Conservation (phyloP, 306 rosid species). For the Prunus fruticosa region DNA sequence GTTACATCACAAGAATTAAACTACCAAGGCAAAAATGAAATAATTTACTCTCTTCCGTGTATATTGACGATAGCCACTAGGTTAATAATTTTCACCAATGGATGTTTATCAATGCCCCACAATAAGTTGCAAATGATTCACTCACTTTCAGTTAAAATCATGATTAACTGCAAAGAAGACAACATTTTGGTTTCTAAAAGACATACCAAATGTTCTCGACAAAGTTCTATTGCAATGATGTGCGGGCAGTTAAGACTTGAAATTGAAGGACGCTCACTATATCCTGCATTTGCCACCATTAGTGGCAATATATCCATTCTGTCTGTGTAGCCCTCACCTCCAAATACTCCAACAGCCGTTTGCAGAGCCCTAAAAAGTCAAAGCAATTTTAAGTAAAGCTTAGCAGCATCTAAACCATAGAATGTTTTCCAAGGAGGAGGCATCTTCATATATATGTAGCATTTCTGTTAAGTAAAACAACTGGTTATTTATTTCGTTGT, state of each 20-base stretch:
- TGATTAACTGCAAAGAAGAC: neutral
- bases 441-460: neutral
- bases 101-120: slow-evolving; percentile 2
- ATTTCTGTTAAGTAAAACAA: neutral
- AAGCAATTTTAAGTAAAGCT: slow-evolving; percentile 3
- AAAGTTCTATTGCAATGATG: slow-evolving; percentile 39
- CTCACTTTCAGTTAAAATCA: neutral
- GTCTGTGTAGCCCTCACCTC: slow-evolving; percentile 41
- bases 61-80: slow-evolving; percentile 1
- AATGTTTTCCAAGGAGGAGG: neutral
- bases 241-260: slow-evolving; percentile 47
- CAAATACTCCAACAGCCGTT: slow-evolving; percentile 54
- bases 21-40: neutral
- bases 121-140: neutral
- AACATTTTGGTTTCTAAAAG: neutral
- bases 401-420: slow-evolving; percentile 11
- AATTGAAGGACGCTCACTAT: slow-evolving; percentile 35
- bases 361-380: slow-evolving; percentile 41
- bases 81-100: neutral
- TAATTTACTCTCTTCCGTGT: neutral
- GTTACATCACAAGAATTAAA: neutral
- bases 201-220: slow-evolving; percentile 49
- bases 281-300: slow-evolving; percentile 44
- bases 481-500: no score
- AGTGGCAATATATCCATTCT: slow-evolving; percentile 35